Base-by-base conservation (phyloP, 164 flowering plant species). In the Magnolia sinica region DNA sequence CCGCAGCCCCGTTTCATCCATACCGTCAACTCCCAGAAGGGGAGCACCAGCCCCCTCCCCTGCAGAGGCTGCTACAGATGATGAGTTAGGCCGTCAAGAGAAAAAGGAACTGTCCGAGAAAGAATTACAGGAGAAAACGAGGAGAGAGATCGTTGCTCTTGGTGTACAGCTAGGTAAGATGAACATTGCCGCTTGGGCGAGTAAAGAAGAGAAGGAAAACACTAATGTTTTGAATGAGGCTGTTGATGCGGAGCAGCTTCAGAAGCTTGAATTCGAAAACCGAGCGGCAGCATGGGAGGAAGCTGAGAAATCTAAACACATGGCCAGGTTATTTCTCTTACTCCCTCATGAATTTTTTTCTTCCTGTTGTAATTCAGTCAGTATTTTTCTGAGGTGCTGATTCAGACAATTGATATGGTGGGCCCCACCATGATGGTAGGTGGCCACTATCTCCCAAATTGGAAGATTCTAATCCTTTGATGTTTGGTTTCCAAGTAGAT, bases 161-260 rank as follows among this genome's bases (percentile, higher is more conserved):
- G 97, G 98, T 65, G 90, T 91, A 29, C 93, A 91, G 78, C 94
- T 94, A n/a, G 98, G 98, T 9, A 92, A 92, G 86, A 89, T 86
- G 91, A 94, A 90, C 67, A 91, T 94, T 80, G 97, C 98, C 68
- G 92, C 92, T 13, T 94, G 98, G 98, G 98, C 98, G 49, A 91
- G 97, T 79, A 92, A 89, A 81, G 95, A 88, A 37, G 97, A 89
- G 77, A 81, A 81, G 74, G 88, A 86, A n/a, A 89, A 83, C 45
- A 74, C 63, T 0, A 29, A 65, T 59, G 24, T 84, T 51, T 75
- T 81, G 11, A 78, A 49, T 45, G 86, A 83, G 82, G 74, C 58
- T 69, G 20, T 64, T 70, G 81, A 84, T 58, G 14, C n/a, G 2
- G 89, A 81, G 70, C 88, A 88, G 79, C 81, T 78, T 59, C 85